Conservation (phyloP, 164 flowering plant species). For the Umbellularia californica region DNA sequence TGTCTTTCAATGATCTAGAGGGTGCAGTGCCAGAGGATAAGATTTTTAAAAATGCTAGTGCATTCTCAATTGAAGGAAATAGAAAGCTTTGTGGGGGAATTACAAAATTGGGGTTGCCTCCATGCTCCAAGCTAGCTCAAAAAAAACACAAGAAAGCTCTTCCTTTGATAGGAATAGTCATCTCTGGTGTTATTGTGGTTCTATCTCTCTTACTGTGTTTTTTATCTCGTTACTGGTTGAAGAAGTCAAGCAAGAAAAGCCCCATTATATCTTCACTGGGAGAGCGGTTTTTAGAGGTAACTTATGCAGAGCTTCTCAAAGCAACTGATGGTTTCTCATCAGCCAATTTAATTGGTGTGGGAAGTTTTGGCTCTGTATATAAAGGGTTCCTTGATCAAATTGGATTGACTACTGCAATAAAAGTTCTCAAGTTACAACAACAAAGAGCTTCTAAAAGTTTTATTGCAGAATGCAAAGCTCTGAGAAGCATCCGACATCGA, state of each 20-base stretch:
- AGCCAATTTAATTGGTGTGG: neutral
- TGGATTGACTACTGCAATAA: slow-evolving; percentile 22
- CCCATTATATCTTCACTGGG: no score
- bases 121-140: slow-evolving; percentile 7
- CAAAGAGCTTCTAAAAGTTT: slow-evolving; percentile 20
- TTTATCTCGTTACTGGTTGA: neutral
- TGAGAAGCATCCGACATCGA: slow-evolving; percentile 20
- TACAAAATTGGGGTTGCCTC: neutral
- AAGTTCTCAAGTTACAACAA: slow-evolving; percentile 24
- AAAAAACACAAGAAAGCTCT: neutral
- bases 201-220: neutral
- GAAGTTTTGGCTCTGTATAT: neutral
- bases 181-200: neutral
- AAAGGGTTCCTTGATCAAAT: neutral
- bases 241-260: neutral
- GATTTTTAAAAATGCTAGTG: slow-evolving; percentile 18
- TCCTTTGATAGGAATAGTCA: neutral
- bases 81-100: slow-evolving; percentile 10
- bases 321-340: slow-evolving; percentile 25
- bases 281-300: neutral
- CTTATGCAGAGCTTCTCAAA: slow-evolving; percentile 17
- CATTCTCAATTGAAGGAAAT: slow-evolving; percentile 11
- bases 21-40: slow-evolving; percentile 12
- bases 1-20: slow-evolving; percentile 16
- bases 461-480: slow-evolving; percentile 27